Base-by-base conservation (phyloP, 2,329 filamentous ascomycete genomes). In the Pyricularia sp. region DNA sequence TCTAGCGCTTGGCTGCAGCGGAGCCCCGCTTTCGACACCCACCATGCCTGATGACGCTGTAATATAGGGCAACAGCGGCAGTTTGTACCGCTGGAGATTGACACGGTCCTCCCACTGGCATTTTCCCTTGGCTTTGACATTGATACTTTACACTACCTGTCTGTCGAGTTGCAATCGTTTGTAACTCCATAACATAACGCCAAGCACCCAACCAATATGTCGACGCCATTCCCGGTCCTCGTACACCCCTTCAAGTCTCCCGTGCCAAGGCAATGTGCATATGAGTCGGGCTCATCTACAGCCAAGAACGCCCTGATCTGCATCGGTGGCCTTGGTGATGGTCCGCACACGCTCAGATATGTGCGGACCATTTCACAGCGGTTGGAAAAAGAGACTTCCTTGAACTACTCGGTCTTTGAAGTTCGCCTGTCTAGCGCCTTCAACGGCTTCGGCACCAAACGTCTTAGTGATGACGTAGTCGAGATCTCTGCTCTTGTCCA, bases 271-370 rank as follows among this genome's bases (percentile, higher is more conserved):
- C 70, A 73, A 10, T 74, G 73, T 66, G 70, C 73, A 50, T 76
- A 76, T 66, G 75, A 76, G 63, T 72, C 72, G 1, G 64, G 68
- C 31, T 26, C 69, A 33, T 20, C 59, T 12, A n/a, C 31, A 1
- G 69, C 71, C 6, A 68, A 64, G 10, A 87, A 92, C 77, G 88
- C 87, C 3, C 77, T 93, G 68, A 77, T 93, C 70, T 91, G 90
- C 79, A 84, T 92, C 71, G 90, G 89, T 71, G 91, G 91, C 50
- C 84, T 93, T 20, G 84, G 84, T 55, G 91, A 92, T 76, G 90
- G 90, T 1, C 86, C 90, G 70, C 86, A 90, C 71, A 88, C 87
- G 0, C 83, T 90, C 10, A 79, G 83, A 0, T 92, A 90, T 70
- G 79, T 82, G 65, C 80, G 81, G 5, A 74, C 76, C 1, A 77